Base-by-base conservation (phyloP, 176 grass and related monocot genomes). In the Canna indica region DNA sequence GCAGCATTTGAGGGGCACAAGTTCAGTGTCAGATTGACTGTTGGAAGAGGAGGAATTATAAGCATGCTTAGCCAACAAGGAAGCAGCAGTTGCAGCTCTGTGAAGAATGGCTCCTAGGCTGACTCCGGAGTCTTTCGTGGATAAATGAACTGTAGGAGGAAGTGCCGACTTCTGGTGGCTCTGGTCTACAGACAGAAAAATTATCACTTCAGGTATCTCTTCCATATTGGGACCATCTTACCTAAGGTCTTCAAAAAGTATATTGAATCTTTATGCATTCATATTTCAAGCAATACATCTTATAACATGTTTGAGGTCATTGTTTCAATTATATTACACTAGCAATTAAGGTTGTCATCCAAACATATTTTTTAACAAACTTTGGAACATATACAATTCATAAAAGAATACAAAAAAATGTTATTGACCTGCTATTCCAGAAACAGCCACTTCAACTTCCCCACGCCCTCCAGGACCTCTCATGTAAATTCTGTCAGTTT, bases 371-470 rank as follows among this genome's bases (percentile, higher is more conserved):
- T 8, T 57, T 16, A 5, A 57, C 7, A 14, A 47, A 44, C 22
- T 18, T 68, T 56, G 14, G 36, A 12, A 28, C 16, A 31, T 3
- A 58, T 39, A 59, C 2, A 39, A 11, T 45, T 20, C 8, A 10
- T 72, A 50, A 44, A 44, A 41, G 30, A 57, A 36, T 7, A 48
- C 26, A 22, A 2, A 24, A 18, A 72, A 76, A 73, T 36, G 10
- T 69, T 3, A 68, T 33, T 22, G 36, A 92, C 88, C 93, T 87
- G 82, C 81, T 68, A 97, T 81, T 69, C 94, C 78, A 42, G 89
- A 97, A 80, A 97, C 89, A 83, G 84, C 89, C 61, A 97, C 94
- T 91, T 97, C 94, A 82, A 97, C 89, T 79, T 97, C 86, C 20
- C 94, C 94, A n/a, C 89, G 89, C 12, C 86, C 88, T 81, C 88